Evolutionary conservation across 768 basidiomycete genomes (phyloP), one percentile per base, ranked within the genome.

Genomic region (Suillus americanus): DNA sequence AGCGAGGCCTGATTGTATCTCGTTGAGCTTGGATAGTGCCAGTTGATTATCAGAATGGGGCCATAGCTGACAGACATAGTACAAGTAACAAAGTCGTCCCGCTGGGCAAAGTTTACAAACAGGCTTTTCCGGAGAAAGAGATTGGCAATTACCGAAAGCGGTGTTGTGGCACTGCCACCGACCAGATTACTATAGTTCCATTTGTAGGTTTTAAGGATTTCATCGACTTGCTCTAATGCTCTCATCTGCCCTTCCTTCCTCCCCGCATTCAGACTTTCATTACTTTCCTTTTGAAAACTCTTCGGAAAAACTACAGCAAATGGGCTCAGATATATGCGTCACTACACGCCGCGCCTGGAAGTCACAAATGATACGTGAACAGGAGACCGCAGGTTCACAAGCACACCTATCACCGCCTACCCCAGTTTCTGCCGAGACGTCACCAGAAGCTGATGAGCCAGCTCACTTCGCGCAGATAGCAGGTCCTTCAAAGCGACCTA

Each of bases 301-400:
- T 5, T 40, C 56, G 0, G 20, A 41, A 28, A 40, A 40, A 9
- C 5, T 59, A 40, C 56, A 40, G 18, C 56, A 59, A 41, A 56
- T 62, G 62, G 51, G 62, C 13, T 67, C 64, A 38, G 71, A 66
- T 38, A 68, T 72, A 10, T 75, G 67, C 55, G 74, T 75, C 0
- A 75, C 74, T 1, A 75, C 74, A 10, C 68, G 74, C 20, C 71
- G 66, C 9, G 74, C 74, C 0, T 75, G 74, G 74, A 75, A 66
- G 59, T 50, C 57, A 0, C 74, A 75, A 30, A 60, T 71, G 28
- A 59, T 28, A 28, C 62, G 61, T 23, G 64, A 71, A 59, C 60
- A 67, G 57, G 69, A 69, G 4, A 13, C 30, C 10, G 1, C 62
- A 41, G 54, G 13, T 23, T 37, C 30, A 12, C 30, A 38, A 37